Conservation (phyloP, 768 basidiomycete genomes). For the Tylopilus felleus region DNA sequence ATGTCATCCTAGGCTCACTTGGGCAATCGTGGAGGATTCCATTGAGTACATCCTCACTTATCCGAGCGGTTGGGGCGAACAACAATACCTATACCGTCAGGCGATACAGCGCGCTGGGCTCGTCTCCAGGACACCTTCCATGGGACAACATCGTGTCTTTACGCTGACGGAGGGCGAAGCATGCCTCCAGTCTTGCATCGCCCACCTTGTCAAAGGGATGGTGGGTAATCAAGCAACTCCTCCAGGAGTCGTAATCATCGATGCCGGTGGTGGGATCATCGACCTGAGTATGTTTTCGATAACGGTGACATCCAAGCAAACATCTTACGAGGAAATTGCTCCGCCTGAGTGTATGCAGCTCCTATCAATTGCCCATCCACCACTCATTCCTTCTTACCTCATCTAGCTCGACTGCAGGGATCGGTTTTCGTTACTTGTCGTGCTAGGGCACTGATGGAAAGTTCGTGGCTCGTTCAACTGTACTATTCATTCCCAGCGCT, state of each 20-base stretch:
- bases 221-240: background rate
- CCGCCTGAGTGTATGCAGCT: background rate
- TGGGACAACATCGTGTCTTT: conserved; percentile 13
- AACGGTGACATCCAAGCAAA: background rate
- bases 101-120: conserved; percentile 21
- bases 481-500: background rate
- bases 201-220: background rate
- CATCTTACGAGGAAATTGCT: background rate
- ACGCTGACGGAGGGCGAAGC: background rate
- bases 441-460: background rate
- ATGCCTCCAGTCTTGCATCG: background rate
- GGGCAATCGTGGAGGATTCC: background rate
- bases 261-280: background rate
- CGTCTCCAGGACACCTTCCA: conserved; percentile 4
- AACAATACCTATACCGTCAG: conserved; percentile 14
- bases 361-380: too few relatives aligned
- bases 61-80: conserved; percentile 12
- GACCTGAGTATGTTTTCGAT: background rate
- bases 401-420: background rate
- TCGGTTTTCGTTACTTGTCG: background rate
- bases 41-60: conserved; percentile 12
- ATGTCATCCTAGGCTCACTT: background rate
- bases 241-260: background rate
- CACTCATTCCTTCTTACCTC: background rate
- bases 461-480: background rate